Percentiles rank a stretch among this genome's conserved stretches.
Evolutionary conservation across 2,329 filamentous ascomycete species (phyloP).

Genomic region (Ascochyta pisi): DNA sequence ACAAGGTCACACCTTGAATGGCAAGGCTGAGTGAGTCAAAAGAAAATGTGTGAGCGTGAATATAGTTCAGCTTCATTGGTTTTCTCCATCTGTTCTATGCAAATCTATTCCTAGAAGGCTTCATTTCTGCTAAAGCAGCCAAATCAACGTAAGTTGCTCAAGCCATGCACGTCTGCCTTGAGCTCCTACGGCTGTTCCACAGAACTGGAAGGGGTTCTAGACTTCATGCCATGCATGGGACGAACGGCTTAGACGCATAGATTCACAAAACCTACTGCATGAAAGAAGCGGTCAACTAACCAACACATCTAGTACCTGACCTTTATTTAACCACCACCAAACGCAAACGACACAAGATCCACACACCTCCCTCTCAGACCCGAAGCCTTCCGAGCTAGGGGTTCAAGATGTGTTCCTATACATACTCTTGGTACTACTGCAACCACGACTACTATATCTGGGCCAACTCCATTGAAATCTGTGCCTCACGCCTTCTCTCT

Average conservation of each 20-base stretch:
- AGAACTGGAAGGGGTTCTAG: not conserved
- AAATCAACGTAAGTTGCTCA: not conserved
- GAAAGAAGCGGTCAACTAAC: slow-evolving; percentile 23
- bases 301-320: slow-evolving; percentile 6
- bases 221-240: not conserved
- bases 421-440: slow-evolving; percentile 57
- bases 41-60: not conserved
- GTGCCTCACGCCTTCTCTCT: slow-evolving; percentile 53
- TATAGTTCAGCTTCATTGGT: not conserved
- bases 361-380: too few relatives aligned
- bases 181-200: not conserved
- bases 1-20: slow-evolving; percentile 17
- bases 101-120: too few relatives aligned
- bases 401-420: slow-evolving; percentile 54
- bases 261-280: not conserved
- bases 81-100: not conserved
- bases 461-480: slow-evolving; percentile 55
- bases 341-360: not conserved
- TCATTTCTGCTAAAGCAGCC: not conserved
- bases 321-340: not conserved
- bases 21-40: slow-evolving; percentile 21
- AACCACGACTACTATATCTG: slow-evolving; percentile 59
- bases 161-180: not conserved
- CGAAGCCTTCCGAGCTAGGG: too few relatives aligned
- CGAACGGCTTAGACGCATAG: not conserved